Percentiles rank a stretch among this genome's conserved stretches.
These are phyloP conservation scores for Setaria italica DNA, from an alignment of 202 grass and related monocot genomes.

Conservation along the genomic window DNA sequence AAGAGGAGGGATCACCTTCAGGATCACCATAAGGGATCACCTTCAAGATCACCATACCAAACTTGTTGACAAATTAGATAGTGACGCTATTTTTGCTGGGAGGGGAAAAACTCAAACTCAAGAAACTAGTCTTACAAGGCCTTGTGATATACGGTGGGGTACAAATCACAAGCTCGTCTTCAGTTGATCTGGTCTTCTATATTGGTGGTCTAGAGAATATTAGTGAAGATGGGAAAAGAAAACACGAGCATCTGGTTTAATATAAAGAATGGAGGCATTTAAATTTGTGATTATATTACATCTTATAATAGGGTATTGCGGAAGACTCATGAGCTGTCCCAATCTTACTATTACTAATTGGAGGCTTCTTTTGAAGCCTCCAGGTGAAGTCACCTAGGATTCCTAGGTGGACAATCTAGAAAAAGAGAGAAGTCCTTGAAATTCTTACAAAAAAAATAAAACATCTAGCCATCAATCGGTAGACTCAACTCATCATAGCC, in stretches of 20 bases:
- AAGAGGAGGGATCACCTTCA: slow-evolving; percentile 9
- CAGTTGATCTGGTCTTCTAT: not conserved
- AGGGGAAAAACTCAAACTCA: not conserved
- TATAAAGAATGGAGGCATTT: not conserved
- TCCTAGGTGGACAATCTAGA: too few relatives aligned
- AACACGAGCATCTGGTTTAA: not conserved
- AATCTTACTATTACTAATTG: too few relatives aligned
- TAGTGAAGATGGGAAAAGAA: not conserved
- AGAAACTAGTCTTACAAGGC: not conserved
- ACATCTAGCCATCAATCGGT: too few relatives aligned
- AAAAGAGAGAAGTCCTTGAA: too few relatives aligned
- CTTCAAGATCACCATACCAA: not conserved
- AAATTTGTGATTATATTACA: slow-evolving; percentile 20
- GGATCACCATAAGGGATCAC: too few relatives aligned
- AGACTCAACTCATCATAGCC: too few relatives aligned
- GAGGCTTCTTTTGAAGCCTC: too few relatives aligned
- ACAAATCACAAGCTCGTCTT: not conserved
- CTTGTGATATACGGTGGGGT: not conserved
- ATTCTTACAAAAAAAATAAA: too few relatives aligned
- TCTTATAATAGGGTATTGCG: not conserved
- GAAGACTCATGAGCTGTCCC: not conserved
- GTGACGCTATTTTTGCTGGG: not conserved
- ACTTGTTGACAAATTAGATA: not conserved
- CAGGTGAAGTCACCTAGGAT: too few relatives aligned
- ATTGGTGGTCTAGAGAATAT: not conserved